Percentiles rank a stretch among this genome's conserved stretches.
Evolutionary conservation across 1,284 basidiomycete species (phyloP).

Genomic region (Amylostereum areolatum): DNA sequence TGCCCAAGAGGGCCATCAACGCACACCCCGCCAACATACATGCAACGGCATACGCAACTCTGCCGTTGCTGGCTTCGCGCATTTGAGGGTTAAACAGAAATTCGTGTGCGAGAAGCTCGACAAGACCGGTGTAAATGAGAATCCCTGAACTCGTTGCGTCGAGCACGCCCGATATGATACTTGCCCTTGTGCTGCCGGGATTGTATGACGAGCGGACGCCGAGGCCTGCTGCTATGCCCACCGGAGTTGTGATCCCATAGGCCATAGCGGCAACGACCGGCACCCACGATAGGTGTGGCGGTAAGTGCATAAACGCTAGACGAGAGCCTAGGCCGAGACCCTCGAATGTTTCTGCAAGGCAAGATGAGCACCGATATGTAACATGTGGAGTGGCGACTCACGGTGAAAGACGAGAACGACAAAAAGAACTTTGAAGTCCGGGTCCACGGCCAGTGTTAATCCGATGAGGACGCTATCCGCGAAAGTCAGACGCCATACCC

Average conservation of each 20-base stretch:
- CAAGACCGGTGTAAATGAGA: conserved; percentile 85
- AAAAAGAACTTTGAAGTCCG: conserved; percentile 80
- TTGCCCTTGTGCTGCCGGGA: conserved; percentile 67
- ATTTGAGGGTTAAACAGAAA: conserved; percentile 86
- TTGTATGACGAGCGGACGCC: conserved; percentile 82
- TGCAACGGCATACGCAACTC: conserved; percentile 62
- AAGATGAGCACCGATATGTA: conserved; percentile 1
- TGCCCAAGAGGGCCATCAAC: conserved; percentile 80
- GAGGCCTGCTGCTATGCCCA: conserved; percentile 82
- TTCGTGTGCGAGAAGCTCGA: conserved; percentile 91
- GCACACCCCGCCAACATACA: conserved; percentile 77
- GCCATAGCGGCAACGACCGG: conserved; percentile 60
- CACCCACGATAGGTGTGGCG: conserved; percentile 51
- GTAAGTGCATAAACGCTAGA: conserved; percentile 68
- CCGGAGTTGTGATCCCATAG: conserved; percentile 78
- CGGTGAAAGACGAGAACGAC: conserved; percentile 90
- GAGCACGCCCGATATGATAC: conserved; percentile 78
- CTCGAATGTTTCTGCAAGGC: conserved; percentile 78
- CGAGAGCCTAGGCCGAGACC: conserved; percentile 87
- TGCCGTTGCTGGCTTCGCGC: conserved; percentile 58
- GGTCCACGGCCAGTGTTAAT: conserved; percentile 85
- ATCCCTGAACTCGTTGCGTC: conserved; percentile 88
- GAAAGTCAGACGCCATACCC: neutral
- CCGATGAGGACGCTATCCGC: conserved; percentile 75
- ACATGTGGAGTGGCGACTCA: conserved; percentile 25